Evolutionary conservation across 75 land plant genomes (phyloP), one percentile per base, ranked within the genome.

Genomic region (Pinus albicaulis): DNA sequence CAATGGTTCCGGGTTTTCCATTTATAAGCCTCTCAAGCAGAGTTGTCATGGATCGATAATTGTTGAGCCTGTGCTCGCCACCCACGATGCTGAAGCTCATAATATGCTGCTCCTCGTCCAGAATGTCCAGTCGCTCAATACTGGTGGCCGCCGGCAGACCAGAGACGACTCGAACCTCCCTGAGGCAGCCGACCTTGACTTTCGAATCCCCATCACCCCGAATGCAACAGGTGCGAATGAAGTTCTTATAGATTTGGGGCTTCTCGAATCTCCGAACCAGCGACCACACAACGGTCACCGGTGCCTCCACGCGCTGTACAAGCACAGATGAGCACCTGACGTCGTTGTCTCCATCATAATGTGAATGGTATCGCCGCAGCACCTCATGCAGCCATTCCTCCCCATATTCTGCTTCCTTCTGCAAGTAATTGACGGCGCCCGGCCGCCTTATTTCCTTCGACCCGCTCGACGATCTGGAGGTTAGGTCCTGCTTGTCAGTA

Each of bases 221-320:
- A 23, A 89, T 75, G 60, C 63, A 20, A 75, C 93, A 93, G 79
- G 86, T 86, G 19, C 76, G 83, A 77, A 93, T 82, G 85, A 91
- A 93, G 75, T 85, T 91, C 68, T 93, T 93, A 88, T 93, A 93
- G n/a, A 76, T 69, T 74, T 93, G 93, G 3, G 95, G 95, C 59
- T 74, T 34, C 76, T 92, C 95, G 84, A 92, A 92, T 15, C 89
- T 82, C 16, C 95, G 86, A 53, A 92, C 87, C 44, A 89, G 26
- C 22, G 91, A 84, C 95, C 95, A 92, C 24, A 89, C 91, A 14
- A 76, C 68, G 10, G 75, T 75, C 11, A 75, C 60, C 19, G 96
- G 90, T 12, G 95, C 93, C 59, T 78, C 59, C 76, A 92, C 77
- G 14, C 79, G 85, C 78, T 93, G 95, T 13, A 77, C 82, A 20